Conservation (phyloP, 768 basidiomycete species). For the Terana coerulea region DNA sequence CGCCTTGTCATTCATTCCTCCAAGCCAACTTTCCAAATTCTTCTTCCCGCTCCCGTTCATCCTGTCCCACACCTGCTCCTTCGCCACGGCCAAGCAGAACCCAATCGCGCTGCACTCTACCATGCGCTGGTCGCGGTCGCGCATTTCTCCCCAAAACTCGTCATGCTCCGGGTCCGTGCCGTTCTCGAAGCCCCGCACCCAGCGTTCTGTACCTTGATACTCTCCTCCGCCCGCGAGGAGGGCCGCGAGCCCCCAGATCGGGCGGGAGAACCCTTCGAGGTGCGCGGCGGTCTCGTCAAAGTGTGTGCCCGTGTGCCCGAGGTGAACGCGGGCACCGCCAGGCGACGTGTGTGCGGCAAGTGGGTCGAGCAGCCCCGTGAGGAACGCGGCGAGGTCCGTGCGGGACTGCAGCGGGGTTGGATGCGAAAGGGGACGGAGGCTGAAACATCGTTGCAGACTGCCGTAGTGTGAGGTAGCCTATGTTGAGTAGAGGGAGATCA, state of each 20-base stretch:
- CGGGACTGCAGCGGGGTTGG: constrained; percentile 62
- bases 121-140: constrained; percentile 76
- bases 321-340: constrained; percentile 66
- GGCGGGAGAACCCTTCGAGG: constrained; percentile 73
- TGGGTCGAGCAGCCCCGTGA: constrained; percentile 59
- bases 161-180: constrained; percentile 63
- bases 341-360: constrained; percentile 67
- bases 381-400: constrained; percentile 53
- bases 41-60: constrained; percentile 48
- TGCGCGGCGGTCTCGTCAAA: constrained; percentile 71
- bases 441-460: background rate
- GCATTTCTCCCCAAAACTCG: constrained; percentile 77
- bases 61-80: constrained; percentile 61
- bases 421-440: constrained; percentile 34
- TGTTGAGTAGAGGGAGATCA: background rate
- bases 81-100: constrained; percentile 63
- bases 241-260: constrained; percentile 71
- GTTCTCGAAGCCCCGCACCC: constrained; percentile 61
- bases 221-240: constrained; percentile 60
- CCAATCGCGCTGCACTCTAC: constrained; percentile 79
- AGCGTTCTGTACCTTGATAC: constrained; percentile 56
- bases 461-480: background rate
- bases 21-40: constrained; percentile 63
- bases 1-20: constrained; percentile 75
- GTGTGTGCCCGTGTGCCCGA: constrained; percentile 68